Conservation (phyloP, 2,329 filamentous ascomycete species). For the Verticillium klebahnii region DNA sequence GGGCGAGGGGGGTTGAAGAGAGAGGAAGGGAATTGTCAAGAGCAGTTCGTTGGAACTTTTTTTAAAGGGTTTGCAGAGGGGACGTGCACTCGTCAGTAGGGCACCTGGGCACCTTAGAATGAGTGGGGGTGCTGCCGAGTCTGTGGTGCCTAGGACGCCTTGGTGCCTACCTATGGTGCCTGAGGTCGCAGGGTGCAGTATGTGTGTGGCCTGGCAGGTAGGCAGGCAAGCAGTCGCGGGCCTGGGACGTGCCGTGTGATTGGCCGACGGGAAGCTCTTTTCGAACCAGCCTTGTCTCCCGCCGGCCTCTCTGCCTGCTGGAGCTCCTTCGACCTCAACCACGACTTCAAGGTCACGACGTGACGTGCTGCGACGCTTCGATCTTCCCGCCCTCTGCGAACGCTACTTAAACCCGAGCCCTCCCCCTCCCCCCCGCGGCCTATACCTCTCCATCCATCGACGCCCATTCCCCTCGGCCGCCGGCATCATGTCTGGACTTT, state of each 20-base stretch:
- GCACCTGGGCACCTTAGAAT: background rate
- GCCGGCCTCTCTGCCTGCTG: background rate
- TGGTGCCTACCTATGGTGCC: background rate
- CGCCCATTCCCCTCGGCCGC: background rate
- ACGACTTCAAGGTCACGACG: background rate
- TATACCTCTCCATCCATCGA: background rate
- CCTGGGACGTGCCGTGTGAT: background rate
- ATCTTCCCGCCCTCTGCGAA: no score
- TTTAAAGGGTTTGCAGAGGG: conserved; percentile 2
- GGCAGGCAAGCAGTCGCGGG: background rate
- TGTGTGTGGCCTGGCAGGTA: background rate
- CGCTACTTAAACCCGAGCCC: background rate
- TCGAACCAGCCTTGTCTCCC: background rate
- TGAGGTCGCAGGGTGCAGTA: background rate
- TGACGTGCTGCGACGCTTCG: background rate
- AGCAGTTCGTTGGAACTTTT: conserved; percentile 5
- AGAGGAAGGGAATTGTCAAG: conserved; percentile 28
- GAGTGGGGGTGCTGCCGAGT: background rate
- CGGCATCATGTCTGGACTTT: conserved; percentile 59
- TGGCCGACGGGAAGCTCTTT: background rate
- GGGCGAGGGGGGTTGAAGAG: conserved; percentile 77
- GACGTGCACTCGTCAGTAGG: background rate
- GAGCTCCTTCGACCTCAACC: background rate
- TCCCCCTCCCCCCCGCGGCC: background rate
- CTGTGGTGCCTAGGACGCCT: background rate